Evolutionary conservation across 2,329 filamentous ascomycete species (phyloP).

Genomic region (Aspergillus novofumigatus): DNA sequence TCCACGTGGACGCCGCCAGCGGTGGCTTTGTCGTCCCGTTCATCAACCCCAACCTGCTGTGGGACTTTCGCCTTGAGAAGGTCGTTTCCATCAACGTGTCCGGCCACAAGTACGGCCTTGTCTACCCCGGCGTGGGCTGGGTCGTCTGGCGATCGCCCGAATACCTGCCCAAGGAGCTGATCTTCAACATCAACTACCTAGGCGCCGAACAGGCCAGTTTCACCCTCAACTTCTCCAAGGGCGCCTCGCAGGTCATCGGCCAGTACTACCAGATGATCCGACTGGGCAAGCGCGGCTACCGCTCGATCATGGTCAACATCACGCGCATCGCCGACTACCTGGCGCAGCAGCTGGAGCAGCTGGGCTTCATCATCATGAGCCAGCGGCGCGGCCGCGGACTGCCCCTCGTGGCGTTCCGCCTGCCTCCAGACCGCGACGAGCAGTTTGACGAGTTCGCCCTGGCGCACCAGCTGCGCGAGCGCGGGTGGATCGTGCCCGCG

Average conservation of each 20-base stretch:
- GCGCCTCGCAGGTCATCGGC: conserved; percentile 88
- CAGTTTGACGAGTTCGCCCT: conserved; percentile 71
- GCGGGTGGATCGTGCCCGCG: conserved; percentile 90
- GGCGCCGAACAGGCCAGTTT: conserved; percentile 93
- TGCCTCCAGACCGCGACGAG: conserved; percentile 55
- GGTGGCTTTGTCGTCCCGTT: conserved; percentile 94
- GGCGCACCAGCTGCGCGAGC: conserved; percentile 78
- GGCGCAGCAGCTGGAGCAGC: conserved; percentile 62
- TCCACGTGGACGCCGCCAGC: conserved; percentile 89
- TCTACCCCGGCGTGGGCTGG: conserved; percentile 94
- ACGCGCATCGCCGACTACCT: conserved; percentile 88
- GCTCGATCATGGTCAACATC: conserved; percentile 89
- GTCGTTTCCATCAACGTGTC: conserved; percentile 94
- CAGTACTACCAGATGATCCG: conserved; percentile 98
- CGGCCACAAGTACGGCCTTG: conserved; percentile 77
- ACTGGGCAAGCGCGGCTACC: conserved; percentile 87
- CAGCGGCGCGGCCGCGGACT: conserved; percentile 72
- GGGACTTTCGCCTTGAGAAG: conserved; percentile 87
- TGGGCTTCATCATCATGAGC: conserved; percentile 87
- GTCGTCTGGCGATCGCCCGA: conserved; percentile 81
- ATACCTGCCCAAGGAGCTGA: conserved; percentile 81
- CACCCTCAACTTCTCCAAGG: conserved; percentile 96
- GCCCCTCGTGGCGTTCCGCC: conserved; percentile 84
- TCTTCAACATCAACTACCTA: conserved; percentile 99
- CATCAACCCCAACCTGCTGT: conserved; percentile 74